These are phyloP conservation scores for Hibiscus trionum DNA, from an alignment of 345 rosid species.

Conservation along the genomic window DNA sequence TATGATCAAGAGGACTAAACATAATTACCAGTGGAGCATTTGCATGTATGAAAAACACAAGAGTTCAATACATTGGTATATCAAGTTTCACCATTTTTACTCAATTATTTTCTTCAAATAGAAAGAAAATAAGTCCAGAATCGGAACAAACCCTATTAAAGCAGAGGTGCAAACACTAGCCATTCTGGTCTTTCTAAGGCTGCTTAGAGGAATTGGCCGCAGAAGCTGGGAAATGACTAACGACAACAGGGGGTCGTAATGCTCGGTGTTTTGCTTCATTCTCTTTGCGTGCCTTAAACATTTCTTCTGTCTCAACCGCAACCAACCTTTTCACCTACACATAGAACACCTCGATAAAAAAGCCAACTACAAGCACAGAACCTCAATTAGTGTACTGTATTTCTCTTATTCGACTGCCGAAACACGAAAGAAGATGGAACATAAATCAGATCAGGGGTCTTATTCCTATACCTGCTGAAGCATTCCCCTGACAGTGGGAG, in stretches of 20 bases:
- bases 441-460: background rate
- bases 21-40: background rate
- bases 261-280: slow-evolving; percentile 48
- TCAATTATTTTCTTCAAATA: background rate
- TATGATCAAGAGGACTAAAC: background rate
- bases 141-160: slow-evolving; percentile 5
- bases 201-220: slow-evolving; percentile 31
- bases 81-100: background rate
- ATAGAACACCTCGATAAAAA: background rate
- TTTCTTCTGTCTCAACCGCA: slow-evolving; percentile 18
- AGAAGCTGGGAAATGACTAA: slow-evolving; percentile 14
- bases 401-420: background rate
- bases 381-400: background rate
- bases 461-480: slow-evolving; percentile 46
- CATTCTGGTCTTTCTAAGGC: slow-evolving; percentile 7
- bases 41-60: background rate
- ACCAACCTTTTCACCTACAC: slow-evolving; percentile 65
- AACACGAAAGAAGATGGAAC: background rate
- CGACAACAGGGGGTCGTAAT: slow-evolving; percentile 48
- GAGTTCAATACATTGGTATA: background rate
- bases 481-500: slow-evolving; percentile 68
- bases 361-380: background rate
- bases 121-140: background rate
- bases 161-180: slow-evolving; percentile 10
- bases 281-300: slow-evolving; percentile 67